Conservation (phyloP, 2,329 filamentous ascomycete genomes). For the Pseudocercospora macadamiae region DNA sequence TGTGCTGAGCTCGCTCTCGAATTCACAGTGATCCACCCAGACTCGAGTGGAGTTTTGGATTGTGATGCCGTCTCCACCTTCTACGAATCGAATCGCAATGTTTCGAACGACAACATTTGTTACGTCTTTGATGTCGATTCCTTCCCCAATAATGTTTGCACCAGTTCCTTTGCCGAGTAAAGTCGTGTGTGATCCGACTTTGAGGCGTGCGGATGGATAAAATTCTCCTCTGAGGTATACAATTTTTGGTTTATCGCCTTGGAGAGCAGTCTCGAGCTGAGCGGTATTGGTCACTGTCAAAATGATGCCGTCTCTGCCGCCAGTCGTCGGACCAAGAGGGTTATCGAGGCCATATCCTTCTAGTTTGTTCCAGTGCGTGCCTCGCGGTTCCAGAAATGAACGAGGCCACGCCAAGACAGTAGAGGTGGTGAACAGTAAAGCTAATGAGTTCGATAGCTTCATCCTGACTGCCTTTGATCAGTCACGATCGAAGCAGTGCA, state of each 20-base stretch:
- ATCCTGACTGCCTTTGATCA: not conserved
- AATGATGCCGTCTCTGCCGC: conserved; percentile 42
- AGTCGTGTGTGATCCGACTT: conserved; percentile 52
- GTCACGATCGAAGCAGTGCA: not conserved
- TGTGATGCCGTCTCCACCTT: conserved; percentile 49
- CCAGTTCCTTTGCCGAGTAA: conserved; percentile 43
- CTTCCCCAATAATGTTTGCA: conserved; percentile 43
- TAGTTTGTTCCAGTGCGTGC: not conserved
- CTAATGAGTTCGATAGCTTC: not conserved
- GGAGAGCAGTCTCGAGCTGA: conserved; percentile 50
- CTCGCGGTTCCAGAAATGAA: not conserved
- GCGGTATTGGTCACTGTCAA: conserved; percentile 41
- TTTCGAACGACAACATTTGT: conserved; percentile 50
- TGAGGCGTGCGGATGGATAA: conserved; percentile 47
- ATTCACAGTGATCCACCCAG: conserved; percentile 55
- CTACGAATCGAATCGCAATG: conserved; percentile 40
- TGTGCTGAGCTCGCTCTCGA: conserved; percentile 45
- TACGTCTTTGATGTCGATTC: conserved; percentile 41
- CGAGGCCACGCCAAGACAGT: not conserved
- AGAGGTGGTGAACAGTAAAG: not conserved
- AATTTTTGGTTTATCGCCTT: conserved; percentile 44
- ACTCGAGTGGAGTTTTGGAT: conserved; percentile 51
- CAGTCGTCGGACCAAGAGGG: conserved; percentile 40
- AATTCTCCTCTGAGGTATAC: conserved; percentile 51
- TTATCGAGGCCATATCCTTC: conserved; percentile 31